A percentile compares a stretch with the other conserved stretches of the same genome.
Conservation (phyloP, 2,329 filamentous ascomycete species). For the Rachicladosporium sp. region DNA sequence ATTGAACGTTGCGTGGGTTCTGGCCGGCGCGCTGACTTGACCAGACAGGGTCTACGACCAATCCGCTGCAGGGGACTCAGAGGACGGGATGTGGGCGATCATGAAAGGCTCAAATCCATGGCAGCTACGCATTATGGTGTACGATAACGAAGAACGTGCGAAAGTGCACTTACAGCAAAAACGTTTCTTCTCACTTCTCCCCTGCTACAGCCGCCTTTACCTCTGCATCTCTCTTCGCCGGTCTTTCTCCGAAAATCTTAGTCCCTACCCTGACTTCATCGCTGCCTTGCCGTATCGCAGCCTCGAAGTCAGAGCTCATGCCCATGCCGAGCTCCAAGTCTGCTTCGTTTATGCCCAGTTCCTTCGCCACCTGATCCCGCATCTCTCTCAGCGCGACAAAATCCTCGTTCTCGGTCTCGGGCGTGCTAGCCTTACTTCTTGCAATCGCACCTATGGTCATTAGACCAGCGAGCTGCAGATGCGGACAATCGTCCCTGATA, state of each 20-base stretch:
- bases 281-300: conserved; percentile 71
- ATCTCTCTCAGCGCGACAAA: conserved; percentile 59
- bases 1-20: too few relatives aligned
- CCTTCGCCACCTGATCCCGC: conserved; percentile 55
- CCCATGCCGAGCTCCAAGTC: conserved; percentile 89
- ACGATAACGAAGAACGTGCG: too few relatives aligned
- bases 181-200: conserved; percentile 4
- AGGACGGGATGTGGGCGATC: too few relatives aligned
- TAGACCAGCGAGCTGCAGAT: conserved; percentile 63
- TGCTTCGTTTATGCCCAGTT: conserved; percentile 43
- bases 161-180: too few relatives aligned
- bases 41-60: too few relatives aligned
- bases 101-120: too few relatives aligned
- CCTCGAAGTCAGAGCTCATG: conserved; percentile 95
- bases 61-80: too few relatives aligned
- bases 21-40: too few relatives aligned
- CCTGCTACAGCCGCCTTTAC: conserved; percentile 30
- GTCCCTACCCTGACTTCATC: conserved; percentile 84
- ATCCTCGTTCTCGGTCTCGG: conserved; percentile 82
- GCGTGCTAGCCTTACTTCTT: conserved; percentile 56
- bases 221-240: conserved; percentile 66
- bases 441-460: conserved; percentile 98
- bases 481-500: conserved; percentile 58
- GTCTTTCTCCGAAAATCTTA: conserved; percentile 81
- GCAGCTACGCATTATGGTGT: too few relatives aligned